Base-by-base conservation (phyloP, 176 grass and related monocot species). In the Bonia amplexicaulis region DNA sequence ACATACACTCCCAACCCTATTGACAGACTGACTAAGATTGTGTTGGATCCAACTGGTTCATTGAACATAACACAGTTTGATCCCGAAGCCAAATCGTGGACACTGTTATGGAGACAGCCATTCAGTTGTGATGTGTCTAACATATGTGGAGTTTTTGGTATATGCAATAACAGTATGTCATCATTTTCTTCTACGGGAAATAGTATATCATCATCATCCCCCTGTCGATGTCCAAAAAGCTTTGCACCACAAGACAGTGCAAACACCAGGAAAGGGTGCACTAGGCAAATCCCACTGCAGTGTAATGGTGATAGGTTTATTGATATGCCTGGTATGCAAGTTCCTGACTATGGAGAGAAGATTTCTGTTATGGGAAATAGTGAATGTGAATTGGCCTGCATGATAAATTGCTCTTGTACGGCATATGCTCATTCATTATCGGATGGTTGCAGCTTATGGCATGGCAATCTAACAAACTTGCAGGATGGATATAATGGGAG, bases 131-230 rank as follows among this genome's bases (percentile, higher is more conserved):
- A 87, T 11, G 67, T 91, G 0, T 79, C 33, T 57, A 58, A 87
- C 35, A 5, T 81, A 66, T 94, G 89, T 85, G 92, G 89, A 73
- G 9, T 12, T 61, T 87, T 79, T 78, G 87, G 92, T 84, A 2
- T 89, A 25, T 94, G 89, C 52, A 75, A 81, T 10, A 42, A 15
- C 10, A 41, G 0, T 12, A 2, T 10, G 54, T 1, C 41, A 73
- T 6, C 70, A 8, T 1, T 7, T 15, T 16, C 4, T 49, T 52
- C 6, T 17, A 16, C 5, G 14, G 49, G 14, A 52, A 52, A 52
- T 14, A 22, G 2, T 55, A 17, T n/a, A 9, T 22, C 8, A 6
- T 0, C 9, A 12, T 15, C 4, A 70, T 73, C 58, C 23, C 68
- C 0, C 1, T 93, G 88, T 61, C 0, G 0, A 0, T 94, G 92